Evolutionary conservation across 2,329 filamentous ascomycete species (phyloP).

Genomic region (Celoporthe dispersa): DNA sequence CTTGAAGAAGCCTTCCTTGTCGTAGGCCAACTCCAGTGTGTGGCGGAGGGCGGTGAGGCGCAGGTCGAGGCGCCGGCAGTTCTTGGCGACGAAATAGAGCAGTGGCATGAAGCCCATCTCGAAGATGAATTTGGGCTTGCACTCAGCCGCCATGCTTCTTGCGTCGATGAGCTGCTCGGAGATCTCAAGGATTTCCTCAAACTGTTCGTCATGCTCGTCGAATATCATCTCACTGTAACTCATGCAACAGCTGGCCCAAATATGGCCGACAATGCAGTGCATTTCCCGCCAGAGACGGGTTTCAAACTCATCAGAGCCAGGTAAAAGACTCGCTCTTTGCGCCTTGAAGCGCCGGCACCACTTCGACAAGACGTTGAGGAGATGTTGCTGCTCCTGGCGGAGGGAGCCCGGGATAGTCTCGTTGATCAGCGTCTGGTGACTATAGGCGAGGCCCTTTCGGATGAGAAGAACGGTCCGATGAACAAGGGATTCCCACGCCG

Average conservation of each 20-base stretch:
- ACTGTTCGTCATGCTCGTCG: conserved; percentile 42
- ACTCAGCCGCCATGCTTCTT: conserved; percentile 27
- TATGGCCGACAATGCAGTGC: conserved; percentile 41
- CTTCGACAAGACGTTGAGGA: background rate
- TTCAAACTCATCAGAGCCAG: background rate
- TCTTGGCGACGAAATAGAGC: conserved; percentile 46
- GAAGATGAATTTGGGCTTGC: conserved; percentile 42
- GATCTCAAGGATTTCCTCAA: conserved; percentile 44
- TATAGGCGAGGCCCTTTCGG: conserved; percentile 15
- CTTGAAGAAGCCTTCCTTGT: conserved; percentile 48
- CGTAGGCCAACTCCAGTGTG: conserved; percentile 37
- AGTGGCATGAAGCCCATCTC: conserved; percentile 49
- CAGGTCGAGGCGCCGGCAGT: conserved; percentile 48
- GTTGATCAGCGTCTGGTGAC: conserved; percentile 16
- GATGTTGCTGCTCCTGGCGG: conserved; percentile 13
- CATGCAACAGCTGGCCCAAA: conserved; percentile 42
- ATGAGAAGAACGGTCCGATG: conserved; percentile 27
- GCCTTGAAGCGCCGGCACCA: conserved; percentile 13
- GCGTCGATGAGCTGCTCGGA: conserved; percentile 31
- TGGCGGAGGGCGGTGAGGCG: conserved; percentile 44
- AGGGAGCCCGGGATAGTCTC: conserved; percentile 18
- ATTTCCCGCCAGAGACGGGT: conserved; percentile 34
- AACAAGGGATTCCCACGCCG: conserved; percentile 22
- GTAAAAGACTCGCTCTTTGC: background rate
- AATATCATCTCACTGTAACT: conserved; percentile 39